Conservation (phyloP, 140 eudicot genomes). For the Senecio squalidus region DNA sequence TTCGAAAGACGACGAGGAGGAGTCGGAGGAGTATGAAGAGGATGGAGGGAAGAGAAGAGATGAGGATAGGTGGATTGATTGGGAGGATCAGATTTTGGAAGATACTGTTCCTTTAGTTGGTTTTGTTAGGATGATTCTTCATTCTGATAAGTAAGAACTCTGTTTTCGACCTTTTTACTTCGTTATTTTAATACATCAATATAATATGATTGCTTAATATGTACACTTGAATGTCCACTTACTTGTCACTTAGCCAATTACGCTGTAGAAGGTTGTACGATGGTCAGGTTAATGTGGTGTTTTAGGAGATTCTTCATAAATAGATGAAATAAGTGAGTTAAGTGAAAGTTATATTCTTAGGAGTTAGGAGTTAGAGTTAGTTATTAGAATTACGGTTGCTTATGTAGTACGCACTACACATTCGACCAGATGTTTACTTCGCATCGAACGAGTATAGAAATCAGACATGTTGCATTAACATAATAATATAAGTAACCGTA, state of each 20-base stretch:
- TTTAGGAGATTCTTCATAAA: slow-evolving; percentile 3
- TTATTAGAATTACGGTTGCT: background rate
- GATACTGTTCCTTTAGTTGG: slow-evolving; percentile 97
- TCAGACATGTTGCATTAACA: too few species aligned
- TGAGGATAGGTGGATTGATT: slow-evolving; percentile 61
- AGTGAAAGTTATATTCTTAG: background rate
- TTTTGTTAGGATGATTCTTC: slow-evolving; percentile 92
- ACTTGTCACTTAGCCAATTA: too few species aligned
- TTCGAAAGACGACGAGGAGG: slow-evolving; percentile 15
- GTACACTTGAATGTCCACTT: too few species aligned
- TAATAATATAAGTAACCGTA: too few species aligned
- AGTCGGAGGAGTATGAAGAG: slow-evolving; percentile 28
- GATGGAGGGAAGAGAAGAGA: slow-evolving; percentile 33
- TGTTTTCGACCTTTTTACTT: background rate
- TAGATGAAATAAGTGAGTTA: background rate
- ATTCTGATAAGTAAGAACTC: slow-evolving; percentile 68
- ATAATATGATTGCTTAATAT: too few species aligned
- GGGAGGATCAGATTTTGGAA: slow-evolving; percentile 90
- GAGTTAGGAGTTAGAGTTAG: background rate
- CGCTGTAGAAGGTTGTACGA: too few species aligned
- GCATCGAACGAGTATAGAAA: too few species aligned
- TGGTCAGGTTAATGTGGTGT: too few species aligned
- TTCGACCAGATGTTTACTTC: too few species aligned
- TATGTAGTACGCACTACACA: too few species aligned
- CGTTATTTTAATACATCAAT: too few species aligned